phyloP scores from a whole-genome alignment of 129 eudicot species.

The Silybum marianum region DNA sequence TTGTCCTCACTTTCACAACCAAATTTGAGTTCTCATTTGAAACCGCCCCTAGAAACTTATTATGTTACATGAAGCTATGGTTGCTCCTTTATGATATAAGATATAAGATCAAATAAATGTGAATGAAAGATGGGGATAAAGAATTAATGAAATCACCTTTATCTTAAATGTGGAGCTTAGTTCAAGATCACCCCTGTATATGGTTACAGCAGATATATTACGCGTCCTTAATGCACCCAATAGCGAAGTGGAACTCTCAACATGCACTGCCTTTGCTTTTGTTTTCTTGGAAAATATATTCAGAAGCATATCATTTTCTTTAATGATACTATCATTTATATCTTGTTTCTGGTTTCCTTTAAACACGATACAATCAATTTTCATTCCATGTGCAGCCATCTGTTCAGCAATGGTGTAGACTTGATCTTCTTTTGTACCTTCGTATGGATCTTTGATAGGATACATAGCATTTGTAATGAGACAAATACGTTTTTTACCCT shows the following conservation, averaged over 20 bases:
- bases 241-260: conserved; percentile 74
- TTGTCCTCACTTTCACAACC: too few species aligned
- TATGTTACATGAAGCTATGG: too few species aligned
- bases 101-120: conserved; percentile 2
- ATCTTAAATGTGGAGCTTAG: conserved; percentile 68
- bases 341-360: conserved; percentile 47
- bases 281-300: conserved; percentile 64
- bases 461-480: conserved; percentile 74
- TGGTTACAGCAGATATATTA: conserved; percentile 81
- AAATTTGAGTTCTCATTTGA: too few species aligned
- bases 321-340: conserved; percentile 38
- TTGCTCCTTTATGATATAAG: too few species aligned
- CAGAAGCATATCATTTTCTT: conserved; percentile 79
- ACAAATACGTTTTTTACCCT: conserved; percentile 93
- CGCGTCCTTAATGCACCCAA: conserved; percentile 95
- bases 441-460: conserved; percentile 82
- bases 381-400: conserved; percentile 84
- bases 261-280: conserved; percentile 70
- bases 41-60: too few species aligned
- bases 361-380: conserved; percentile 70
- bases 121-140: background rate
- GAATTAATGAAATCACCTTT: conserved; percentile 49
- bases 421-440: conserved; percentile 96
- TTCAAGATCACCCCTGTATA: conserved; percentile 88
- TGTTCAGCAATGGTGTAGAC: conserved; percentile 81